These are phyloP conservation scores for Phanerodontia chrysosporium DNA, from an alignment of 768 basidiomycete species.

Conservation along the genomic window DNA sequence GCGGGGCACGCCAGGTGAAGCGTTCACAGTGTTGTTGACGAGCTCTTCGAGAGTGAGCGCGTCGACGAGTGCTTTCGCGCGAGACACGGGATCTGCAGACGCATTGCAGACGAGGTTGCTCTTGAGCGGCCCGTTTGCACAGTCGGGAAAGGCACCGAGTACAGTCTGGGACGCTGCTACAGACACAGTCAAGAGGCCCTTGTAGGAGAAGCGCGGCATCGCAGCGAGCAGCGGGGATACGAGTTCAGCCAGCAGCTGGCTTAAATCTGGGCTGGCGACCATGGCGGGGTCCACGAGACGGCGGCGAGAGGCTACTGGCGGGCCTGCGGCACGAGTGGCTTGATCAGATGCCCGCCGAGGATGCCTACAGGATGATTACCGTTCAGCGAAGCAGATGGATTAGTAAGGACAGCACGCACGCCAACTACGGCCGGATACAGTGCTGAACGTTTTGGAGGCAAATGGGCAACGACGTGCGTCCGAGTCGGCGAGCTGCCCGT, in stretches of 20 bases:
- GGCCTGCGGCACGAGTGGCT: neutral
- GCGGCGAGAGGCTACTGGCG: neutral
- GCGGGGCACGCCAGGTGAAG: constrained; percentile 47
- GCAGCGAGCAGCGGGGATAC: neutral
- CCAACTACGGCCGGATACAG: neutral
- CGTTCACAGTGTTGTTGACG: constrained; percentile 46
- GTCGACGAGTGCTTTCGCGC: constrained; percentile 46
- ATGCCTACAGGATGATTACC: neutral
- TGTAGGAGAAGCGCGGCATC: neutral
- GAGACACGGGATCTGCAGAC: constrained; percentile 37
- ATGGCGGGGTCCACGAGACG: neutral
- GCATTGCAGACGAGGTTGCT: constrained; percentile 46
- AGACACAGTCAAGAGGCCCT: neutral
- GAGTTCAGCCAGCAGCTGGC: neutral
- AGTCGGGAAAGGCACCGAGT: constrained; percentile 40
- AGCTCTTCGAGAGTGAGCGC: constrained; percentile 49
- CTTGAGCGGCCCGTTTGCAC: constrained; percentile 40
- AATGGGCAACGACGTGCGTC: neutral
- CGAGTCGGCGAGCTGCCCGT: no score
- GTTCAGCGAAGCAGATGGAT: neutral
- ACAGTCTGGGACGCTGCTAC: neutral
- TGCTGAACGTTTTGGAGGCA: neutral
- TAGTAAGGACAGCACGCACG: neutral
- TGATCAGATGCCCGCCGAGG: neutral
- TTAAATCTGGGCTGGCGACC: neutral